Base-by-base conservation (phyloP, 345 rosid genomes). In the Citrus medica region DNA sequence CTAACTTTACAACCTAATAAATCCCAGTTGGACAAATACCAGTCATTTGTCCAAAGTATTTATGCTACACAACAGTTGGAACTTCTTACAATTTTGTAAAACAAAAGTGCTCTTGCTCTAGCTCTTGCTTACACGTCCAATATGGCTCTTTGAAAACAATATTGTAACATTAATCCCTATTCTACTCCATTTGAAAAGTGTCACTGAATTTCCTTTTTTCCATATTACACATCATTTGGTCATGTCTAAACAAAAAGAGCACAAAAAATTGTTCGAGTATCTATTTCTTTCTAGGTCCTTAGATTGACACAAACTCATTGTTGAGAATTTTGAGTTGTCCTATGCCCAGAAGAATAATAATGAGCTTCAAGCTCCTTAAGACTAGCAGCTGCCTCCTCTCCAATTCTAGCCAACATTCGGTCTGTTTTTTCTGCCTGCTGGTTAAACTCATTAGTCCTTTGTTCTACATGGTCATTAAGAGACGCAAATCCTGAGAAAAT, bases 401-500 rank as follows among this genome's bases (percentile, higher is more conserved):
- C 98, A 17, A 90, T 84, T 78, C 90, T 85, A 67, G 94, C 95
- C 71, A 96, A 81, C 83, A 87, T 79, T 42, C 82, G 83, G 66
- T 91, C 94, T 0, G 95, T 84, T 84, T 84, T 89, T 69, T 89
- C 97, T 0, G 92, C 92, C 73, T 84, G 88, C 72, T 85, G 90
- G 67, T 86, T 82, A 74, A 96, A 91, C 80, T 91, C 92, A 0
- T 51, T 82, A 9, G 88, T 92, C 75, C 97, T 91, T 79, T 89
- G 92, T 79, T 94, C 98, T 0, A 92, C 94, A 79, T 94, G 92
- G 69, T 96, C 94, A 58, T 92, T 92, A 0, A 94, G 91, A 38
- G 99, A 94, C n/a, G 99, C 94, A 78, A 96, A 91, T 74, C 97
- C 99, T 1, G 94, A 94, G 69, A 93, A 96, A 5, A 95, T 90